Evolutionary conservation across 2,329 filamentous ascomycete species (phyloP), one percentile per base, ranked within the genome.

Genomic region (Helminthosporium solani): DNA sequence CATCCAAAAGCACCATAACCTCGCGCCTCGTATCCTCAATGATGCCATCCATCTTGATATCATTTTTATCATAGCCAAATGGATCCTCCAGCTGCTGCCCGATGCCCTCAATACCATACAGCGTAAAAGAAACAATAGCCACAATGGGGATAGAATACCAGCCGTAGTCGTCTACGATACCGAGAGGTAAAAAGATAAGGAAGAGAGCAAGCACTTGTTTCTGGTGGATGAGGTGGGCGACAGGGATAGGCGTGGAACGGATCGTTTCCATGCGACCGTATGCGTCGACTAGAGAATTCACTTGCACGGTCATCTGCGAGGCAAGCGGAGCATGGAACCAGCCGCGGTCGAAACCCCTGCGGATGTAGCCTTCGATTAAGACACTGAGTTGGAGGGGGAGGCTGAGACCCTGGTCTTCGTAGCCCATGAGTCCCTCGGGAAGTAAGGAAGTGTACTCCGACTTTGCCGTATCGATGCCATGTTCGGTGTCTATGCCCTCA

Each of bases 31-130:
- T 72, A 60, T 86, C 83, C 53, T 83, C 81, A 2, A 81, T 78
- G 40, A 85, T 79, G 3, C 80, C 81, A 62, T 85, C 82, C 76
- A 85, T 83, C 60, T 84, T 84, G 66, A 86, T 85, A 60, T 85
- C 82, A 46, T 84, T 84, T 58, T 78, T 76, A 53, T 84, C 82
- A 45, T 82, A 82, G 2, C 83, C 83, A 60, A 86, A 85, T 1
- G 83, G 83, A 60, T 86, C 83, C 60, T 86, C 83, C 1, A 85
- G 70, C 63, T 84, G 82, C 3, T 75, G 76, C 9, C 81, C 82
- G 44, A 85, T 85, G 1, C 80, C 82, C 49, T 83, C 80, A 20
- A 83, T 83, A 0, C 81, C 81, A 49, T 86, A 85, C 2, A 85
- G 69, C 0, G 83, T 85, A 56, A 86, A 85, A 3, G 78, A 77